Percentiles rank a stretch among this genome's conserved stretches.
Evolutionary conservation across 805 yeast species (phyloP).

Genomic region (Komagataella pastoris): DNA sequence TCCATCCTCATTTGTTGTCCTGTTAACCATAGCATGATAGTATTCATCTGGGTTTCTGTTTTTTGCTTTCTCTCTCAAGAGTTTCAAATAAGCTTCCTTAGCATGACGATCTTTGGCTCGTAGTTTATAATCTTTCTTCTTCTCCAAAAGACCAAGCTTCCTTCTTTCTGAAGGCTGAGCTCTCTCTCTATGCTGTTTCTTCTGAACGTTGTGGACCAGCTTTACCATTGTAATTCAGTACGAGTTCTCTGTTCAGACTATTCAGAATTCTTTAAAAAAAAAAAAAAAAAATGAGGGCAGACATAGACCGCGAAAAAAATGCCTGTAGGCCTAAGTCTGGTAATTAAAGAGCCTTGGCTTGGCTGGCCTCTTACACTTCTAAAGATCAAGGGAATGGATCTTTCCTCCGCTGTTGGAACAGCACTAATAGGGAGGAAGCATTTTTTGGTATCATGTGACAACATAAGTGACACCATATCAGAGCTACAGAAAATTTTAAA

Average conservation of each 20-base stretch:
- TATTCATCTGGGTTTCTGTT: slow-evolving; percentile 88
- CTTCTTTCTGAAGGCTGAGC: slow-evolving; percentile 70
- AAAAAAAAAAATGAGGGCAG: not conserved
- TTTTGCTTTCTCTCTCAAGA: slow-evolving; percentile 58
- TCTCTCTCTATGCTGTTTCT: slow-evolving; percentile 92
- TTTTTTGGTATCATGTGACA: slow-evolving; percentile 12
- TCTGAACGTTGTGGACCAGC: slow-evolving; percentile 80
- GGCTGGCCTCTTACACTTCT: not conserved
- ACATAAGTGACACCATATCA: slow-evolving; percentile 4
- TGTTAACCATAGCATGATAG: slow-evolving; percentile 81
- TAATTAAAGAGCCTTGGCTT: too few species aligned
- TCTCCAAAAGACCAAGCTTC: slow-evolving; percentile 78
- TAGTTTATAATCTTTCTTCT: slow-evolving; percentile 69
- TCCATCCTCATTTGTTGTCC: slow-evolving; percentile 59
- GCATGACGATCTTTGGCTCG: slow-evolving; percentile 45
- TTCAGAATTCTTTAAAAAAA: not conserved
- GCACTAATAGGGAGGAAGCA: slow-evolving; percentile 14
- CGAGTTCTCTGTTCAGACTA: too few species aligned
- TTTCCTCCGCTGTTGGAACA: slow-evolving; percentile 11
- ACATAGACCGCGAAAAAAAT: not conserved
- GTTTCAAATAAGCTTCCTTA: slow-evolving; percentile 52
- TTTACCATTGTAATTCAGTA: slow-evolving; percentile 42
- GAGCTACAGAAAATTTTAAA: slow-evolving; percentile 7
- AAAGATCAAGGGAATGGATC: slow-evolving; percentile 1
- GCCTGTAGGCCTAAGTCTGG: too few species aligned